Conservation (phyloP, 257 asterid species). For the Solanum piurae region DNA sequence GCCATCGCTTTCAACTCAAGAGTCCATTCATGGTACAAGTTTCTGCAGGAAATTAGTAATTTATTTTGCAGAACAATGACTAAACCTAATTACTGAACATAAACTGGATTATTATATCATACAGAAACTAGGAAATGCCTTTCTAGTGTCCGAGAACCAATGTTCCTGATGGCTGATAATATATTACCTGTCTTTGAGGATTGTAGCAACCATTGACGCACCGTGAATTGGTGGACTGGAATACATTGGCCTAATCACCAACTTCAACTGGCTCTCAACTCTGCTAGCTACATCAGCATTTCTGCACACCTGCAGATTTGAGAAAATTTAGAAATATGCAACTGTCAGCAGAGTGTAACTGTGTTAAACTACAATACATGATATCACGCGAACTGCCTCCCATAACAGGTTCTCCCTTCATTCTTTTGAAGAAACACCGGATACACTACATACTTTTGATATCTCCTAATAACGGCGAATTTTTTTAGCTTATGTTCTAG, state of each 20-base stretch:
- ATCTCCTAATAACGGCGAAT: not conserved
- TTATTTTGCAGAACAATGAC: not conserved
- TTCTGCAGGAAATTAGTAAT: constrained; percentile 27
- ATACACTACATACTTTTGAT: not conserved
- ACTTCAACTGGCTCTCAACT: constrained; percentile 94
- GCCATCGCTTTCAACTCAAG: constrained; percentile 96
- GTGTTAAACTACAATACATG: not conserved
- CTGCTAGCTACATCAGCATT: constrained; percentile 78
- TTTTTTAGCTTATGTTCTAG: not conserved
- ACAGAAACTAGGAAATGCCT: not conserved
- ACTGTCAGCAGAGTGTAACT: not conserved
- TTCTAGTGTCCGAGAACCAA: not conserved
- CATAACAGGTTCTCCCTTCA: not conserved
- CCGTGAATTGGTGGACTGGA: constrained; percentile 97
- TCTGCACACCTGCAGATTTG: constrained; percentile 57
- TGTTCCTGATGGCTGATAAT: not conserved
- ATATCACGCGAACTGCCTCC: not conserved
- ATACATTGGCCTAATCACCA: constrained; percentile 97
- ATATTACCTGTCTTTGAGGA: constrained; percentile 83
- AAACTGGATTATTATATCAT: not conserved
- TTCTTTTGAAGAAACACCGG: not conserved
- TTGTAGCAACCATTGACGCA: constrained; percentile 83
- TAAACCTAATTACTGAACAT: not conserved
- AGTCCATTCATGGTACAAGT: constrained; percentile 81
- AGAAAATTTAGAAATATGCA: not conserved